Conservation (phyloP, 208 protist genomes). For the Acanthamoeba sp. region DNA sequence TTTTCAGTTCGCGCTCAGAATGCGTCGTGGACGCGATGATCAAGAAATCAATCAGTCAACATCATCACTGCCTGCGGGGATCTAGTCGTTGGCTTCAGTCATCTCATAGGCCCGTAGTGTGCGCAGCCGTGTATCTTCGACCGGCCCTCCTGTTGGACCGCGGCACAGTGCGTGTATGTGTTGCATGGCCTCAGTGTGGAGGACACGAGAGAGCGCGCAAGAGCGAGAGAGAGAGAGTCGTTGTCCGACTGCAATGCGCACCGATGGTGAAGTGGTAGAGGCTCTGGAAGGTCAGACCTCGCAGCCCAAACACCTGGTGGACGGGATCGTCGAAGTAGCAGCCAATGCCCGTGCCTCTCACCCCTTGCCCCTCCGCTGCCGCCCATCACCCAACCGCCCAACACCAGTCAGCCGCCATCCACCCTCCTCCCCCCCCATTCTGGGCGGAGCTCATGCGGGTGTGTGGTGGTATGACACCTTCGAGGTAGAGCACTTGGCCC, state of each 20-base stretch:
- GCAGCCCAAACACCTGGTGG: constrained; percentile 44
- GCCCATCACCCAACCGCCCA: no score
- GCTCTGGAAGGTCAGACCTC: neutral
- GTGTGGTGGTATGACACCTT: neutral
- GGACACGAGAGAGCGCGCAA: neutral
- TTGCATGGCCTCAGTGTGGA: no score
- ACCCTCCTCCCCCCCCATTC: no score
- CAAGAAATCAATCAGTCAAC: no score
- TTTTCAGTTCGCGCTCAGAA: neutral
- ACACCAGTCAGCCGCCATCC: no score
- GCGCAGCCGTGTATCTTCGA: constrained; percentile 50
- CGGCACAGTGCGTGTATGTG: neutral
- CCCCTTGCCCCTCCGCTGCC: constrained; percentile 58
- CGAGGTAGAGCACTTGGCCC: constrained; percentile 70
- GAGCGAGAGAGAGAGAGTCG: neutral
- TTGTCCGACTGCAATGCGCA: neutral
- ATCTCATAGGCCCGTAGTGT: constrained; percentile 32
- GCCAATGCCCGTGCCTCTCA: constrained; percentile 64
- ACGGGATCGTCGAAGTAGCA: constrained; percentile 63
- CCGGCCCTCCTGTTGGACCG: constrained; percentile 10
- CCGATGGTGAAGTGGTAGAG: constrained; percentile 72
- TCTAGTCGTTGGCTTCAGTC: neutral
- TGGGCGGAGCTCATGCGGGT: neutral
- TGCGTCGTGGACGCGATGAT: no score
- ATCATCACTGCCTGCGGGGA: neutral